Evolutionary conservation across 1,284 basidiomycete genomes (phyloP).

Genomic region (Trichosporon sp.): DNA sequence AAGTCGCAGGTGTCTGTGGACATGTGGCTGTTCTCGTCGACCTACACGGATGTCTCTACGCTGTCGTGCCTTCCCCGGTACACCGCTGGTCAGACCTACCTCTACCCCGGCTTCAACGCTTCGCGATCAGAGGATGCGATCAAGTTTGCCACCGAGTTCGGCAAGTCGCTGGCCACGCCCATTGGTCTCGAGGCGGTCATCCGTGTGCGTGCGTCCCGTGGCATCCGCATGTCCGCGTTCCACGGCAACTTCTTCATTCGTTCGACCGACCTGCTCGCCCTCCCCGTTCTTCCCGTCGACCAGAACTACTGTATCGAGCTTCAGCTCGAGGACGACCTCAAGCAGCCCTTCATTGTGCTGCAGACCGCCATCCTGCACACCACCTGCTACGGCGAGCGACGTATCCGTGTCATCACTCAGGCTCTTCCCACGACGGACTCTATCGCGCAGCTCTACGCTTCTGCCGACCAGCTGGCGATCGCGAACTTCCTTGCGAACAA

Average conservation of each 20-base stretch:
- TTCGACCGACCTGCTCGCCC: conserved; percentile 91
- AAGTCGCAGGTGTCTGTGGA: conserved; percentile 95
- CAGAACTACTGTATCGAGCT: conserved; percentile 96
- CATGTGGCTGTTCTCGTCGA: conserved; percentile 94
- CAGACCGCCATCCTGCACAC: conserved; percentile 96
- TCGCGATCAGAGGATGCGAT: conserved; percentile 87
- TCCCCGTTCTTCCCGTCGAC: conserved; percentile 93
- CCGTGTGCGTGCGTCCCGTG: conserved; percentile 90
- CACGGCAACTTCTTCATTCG: conserved; percentile 99
- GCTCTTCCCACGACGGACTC: conserved; percentile 89
- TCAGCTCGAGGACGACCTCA: conserved; percentile 93
- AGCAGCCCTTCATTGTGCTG: conserved; percentile 86
- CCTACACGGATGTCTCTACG: conserved; percentile 93
- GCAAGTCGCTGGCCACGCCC: conserved; percentile 83
- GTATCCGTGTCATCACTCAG: conserved; percentile 90
- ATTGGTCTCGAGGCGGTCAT: conserved; percentile 97
- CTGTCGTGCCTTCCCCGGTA: conserved; percentile 78
- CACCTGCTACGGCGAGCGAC: conserved; percentile 88
- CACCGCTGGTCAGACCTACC: conserved; percentile 96
- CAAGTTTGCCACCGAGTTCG: conserved; percentile 97
- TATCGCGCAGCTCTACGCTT: conserved; percentile 89
- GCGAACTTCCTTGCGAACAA: conserved; percentile 89
- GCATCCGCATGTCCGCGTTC: conserved; percentile 94
- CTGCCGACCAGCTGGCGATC: conserved; percentile 89
- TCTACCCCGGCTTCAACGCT: conserved; percentile 97